A percentile compares a stretch with the other conserved stretches of the same genome.
Conservation (phyloP, 2,329 filamentous ascomycete genomes). For the Scedosporium boydii region DNA sequence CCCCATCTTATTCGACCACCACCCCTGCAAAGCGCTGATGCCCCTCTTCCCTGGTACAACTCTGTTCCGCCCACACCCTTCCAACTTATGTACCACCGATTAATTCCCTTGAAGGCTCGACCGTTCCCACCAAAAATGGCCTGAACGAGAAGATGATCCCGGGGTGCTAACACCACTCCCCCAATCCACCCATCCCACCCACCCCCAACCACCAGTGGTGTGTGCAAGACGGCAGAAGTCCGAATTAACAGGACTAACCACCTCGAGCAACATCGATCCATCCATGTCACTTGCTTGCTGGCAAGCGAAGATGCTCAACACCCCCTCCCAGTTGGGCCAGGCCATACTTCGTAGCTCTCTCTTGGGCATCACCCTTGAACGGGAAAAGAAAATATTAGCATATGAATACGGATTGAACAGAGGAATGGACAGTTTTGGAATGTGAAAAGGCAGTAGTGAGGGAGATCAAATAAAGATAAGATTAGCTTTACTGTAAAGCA, state of each 20-base stretch:
- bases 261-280: neutral
- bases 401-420: neutral
- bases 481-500: neutral
- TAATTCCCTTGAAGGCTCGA: neutral
- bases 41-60: conserved; percentile 5
- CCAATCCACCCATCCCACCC: neutral
- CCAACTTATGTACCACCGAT: neutral
- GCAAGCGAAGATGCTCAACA: neutral
- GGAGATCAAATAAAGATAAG: neutral
- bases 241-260: neutral
- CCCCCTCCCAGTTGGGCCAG: neutral
- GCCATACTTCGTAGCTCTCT: neutral
- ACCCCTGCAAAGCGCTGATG: conserved; percentile 4
- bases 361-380: neutral
- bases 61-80: conserved; percentile 3
- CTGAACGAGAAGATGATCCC: neutral
- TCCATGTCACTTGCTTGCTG: neutral
- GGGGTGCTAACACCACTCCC: neutral
- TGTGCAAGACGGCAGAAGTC: neutral
- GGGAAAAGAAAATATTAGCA: too few species aligned
- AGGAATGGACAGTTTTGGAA: neutral
- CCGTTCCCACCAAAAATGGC: conserved; percentile 1
- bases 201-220: neutral
- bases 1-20: conserved; percentile 5
- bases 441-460: neutral